Evolutionary conservation across 768 basidiomycete species (phyloP), one percentile per base, ranked within the genome.

Genomic region (Suillus alpinus): DNA sequence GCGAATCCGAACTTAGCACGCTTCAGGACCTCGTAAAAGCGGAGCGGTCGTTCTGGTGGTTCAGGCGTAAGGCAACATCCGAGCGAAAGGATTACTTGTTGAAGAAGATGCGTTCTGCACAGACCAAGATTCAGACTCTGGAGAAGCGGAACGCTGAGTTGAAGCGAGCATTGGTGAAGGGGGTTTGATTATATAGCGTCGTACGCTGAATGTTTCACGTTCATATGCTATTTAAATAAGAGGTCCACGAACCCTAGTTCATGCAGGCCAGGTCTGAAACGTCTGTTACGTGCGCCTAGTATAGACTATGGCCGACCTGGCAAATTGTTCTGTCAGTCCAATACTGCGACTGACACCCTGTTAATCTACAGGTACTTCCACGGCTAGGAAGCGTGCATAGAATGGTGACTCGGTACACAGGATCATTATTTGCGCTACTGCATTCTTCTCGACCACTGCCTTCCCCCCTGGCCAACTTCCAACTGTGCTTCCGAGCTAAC

Each of bases 1-100:
- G 86, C 72, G 95, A 97, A 71, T 78, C 83, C 20, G 95, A 98
- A 71, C 80, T 98, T 16, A 69, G 79, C 14, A 78, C 78, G 9
- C 77, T 98, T 20, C 84, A 83, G 53, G 84, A 84, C 50, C 88
- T 95, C n/a, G 32, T 56, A 13, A 83, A 85, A 43, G 75, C 79
- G 10, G 80, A 82, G 44, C 76, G 77, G 49, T 74, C 76, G 56
- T 79, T 76, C 49, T 71, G 77, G 66, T 81, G 80, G 72, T 77
- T 78, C 41, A 78, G 79, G 60, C 76, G 74, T 63, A 75, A 72
- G 16, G 86, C 86, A 0, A 80, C 86, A 46, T 77, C 76, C 36
- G 78, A 81, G 61, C 81, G 96, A 60, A 85, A 84, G 23, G 80
- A 77, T 40, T 90, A 88, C 71, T 73, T 97, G 56, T 72, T 88